Evolutionary conservation across 257 asterid genomes (phyloP), one percentile per base, ranked within the genome.

Genomic region (Asclepias syriaca): DNA sequence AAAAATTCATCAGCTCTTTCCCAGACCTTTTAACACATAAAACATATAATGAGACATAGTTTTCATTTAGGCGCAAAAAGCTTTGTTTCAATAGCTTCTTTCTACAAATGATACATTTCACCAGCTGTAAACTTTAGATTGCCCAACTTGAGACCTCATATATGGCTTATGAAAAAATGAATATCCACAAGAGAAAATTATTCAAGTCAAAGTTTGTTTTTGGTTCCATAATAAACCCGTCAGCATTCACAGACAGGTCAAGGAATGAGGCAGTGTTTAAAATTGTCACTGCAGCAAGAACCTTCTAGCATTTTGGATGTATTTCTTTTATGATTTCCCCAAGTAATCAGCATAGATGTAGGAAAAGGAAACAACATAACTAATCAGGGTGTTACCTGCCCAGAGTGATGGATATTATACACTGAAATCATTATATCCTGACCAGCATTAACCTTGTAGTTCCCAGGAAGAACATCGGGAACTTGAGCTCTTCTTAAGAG

Each of bases 341-440:
- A 58, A 24, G 40, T 58, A 58, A 58, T 58, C 65, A 58, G 40
- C 27, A 7, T 0, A 37, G 37, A 18, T 14, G 46, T 16, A 0
- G 11, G 8, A 18, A 63, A 37, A 18, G 4, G 43, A 10, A 24
- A 63, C 21, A 37, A 40, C 32, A n/a, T 40, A 51, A 15, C 60
- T 0, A 34, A 67, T 43, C 59, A 34, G 2, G 14, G 21, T 27
- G 63, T 78, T 85, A 93, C 97, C 97, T 88, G 79, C 10, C 90
- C 69, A 75, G 96, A 94, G 79, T 69, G 98, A 85, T 94, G 98
- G 77, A 94, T 85, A 77, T 94, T 94, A 84, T 94, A 94, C 55
- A 94, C 99, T 4, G 98, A 94, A 72, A 94, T 94, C 98, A 94
- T 91, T 78, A 94, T 72, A 83, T 94, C 99, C 86, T 94, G 99